Evolutionary conservation across 2,329 filamentous ascomycete species (phyloP).

Genomic region (Metarhizium anisopliae): DNA sequence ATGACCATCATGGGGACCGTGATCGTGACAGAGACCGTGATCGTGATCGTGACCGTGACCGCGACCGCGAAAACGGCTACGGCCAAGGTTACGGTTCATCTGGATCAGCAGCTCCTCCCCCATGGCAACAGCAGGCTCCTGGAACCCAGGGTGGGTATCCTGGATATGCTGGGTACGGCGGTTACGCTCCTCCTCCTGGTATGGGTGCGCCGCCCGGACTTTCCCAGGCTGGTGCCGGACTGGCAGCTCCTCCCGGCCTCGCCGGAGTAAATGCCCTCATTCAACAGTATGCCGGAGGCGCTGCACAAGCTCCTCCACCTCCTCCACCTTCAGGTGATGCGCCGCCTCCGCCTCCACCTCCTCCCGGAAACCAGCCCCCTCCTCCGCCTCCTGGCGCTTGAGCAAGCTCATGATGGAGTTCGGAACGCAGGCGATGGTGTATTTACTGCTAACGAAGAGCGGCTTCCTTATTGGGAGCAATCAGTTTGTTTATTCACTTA

Average conservation of each 20-base stretch:
- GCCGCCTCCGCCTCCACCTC: constrained; percentile 49
- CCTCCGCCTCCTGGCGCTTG: constrained; percentile 50
- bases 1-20: constrained; percentile 25
- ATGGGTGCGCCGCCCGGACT: constrained; percentile 32
- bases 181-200: constrained; percentile 35
- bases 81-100: constrained; percentile 13
- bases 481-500: neutral
- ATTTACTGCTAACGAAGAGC: neutral
- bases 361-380: constrained; percentile 52
- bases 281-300: constrained; percentile 52
- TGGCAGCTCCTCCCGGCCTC: constrained; percentile 45
- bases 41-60: neutral
- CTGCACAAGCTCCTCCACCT: constrained; percentile 48
- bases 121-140: constrained; percentile 39
- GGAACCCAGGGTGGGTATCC: constrained; percentile 49
- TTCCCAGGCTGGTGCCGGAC: constrained; percentile 33
- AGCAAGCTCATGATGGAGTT: neutral
- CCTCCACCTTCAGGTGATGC: constrained; percentile 47
- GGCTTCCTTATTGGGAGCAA: neutral
- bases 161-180: constrained; percentile 37
- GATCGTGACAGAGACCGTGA: constrained; percentile 6
- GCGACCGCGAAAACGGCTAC: constrained; percentile 19
- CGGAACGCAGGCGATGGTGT: neutral
- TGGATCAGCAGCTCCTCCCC: constrained; percentile 16
- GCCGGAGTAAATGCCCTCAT: constrained; percentile 56